Percentiles rank a stretch among this genome's conserved stretches.
These are phyloP conservation scores for Euphorbia peplus DNA, from an alignment of 345 rosid genomes.

Conservation along the genomic window DNA sequence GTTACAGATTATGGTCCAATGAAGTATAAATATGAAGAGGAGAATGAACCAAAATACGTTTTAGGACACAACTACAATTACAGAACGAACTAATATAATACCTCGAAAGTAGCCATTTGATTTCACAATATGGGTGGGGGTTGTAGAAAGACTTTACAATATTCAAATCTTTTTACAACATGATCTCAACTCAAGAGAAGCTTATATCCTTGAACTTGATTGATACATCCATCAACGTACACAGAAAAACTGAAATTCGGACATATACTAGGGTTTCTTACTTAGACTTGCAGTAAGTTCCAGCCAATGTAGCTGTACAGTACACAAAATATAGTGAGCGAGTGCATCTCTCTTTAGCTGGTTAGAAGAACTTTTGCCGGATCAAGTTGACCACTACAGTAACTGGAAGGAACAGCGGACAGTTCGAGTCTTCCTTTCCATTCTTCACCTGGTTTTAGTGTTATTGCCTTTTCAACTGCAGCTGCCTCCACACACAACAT, in stretches of 20 bases:
- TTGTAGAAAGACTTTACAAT: constrained; percentile 2
- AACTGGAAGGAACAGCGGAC: constrained; percentile 88
- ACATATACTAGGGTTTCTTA: not conserved
- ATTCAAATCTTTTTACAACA: constrained; percentile 8
- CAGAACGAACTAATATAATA: not conserved
- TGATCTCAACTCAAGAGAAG: constrained; percentile 7
- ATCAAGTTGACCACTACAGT: constrained; percentile 95
- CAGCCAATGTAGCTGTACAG: constrained; percentile 25
- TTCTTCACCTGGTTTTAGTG: constrained; percentile 48
- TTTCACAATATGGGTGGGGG: not conserved
- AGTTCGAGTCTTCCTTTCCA: constrained; percentile 94
- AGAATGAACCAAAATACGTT: too few species aligned
- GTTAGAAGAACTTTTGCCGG: constrained; percentile 69
- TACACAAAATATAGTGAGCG: not conserved
- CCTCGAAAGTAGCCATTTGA: not conserved
- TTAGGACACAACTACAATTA: not conserved
- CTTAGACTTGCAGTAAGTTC: constrained; percentile 2
- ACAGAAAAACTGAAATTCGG: constrained; percentile 2
- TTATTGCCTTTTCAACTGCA: constrained; percentile 20
- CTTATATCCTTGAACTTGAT: not conserved
- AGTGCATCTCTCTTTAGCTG: constrained; percentile 26
- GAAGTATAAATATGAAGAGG: too few species aligned
- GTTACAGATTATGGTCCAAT: too few species aligned
- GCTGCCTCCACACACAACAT: constrained; percentile 31
- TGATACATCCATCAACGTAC: not conserved